Evolutionary conservation across 225 moss, liverwort and hornwort genomes (phyloP), one percentile per base, ranked within the genome.

Genomic region (Ulota crispa): DNA sequence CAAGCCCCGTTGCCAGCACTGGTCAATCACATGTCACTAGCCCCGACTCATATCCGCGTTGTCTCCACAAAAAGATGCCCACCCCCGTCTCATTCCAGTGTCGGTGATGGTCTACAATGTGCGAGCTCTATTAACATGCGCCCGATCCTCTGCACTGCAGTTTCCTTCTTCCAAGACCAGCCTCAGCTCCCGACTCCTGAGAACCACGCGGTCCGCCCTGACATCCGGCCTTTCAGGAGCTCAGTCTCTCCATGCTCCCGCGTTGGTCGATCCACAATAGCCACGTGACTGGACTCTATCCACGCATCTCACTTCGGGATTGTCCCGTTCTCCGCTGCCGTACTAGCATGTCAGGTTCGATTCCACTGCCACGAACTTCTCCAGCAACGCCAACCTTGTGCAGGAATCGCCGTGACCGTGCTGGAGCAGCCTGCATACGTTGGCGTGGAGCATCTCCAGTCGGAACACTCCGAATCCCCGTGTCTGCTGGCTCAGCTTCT

Each of bases 381-480:
- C 88, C 47, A 93, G 70, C 60, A 80, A 77, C 27, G 75, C 62
- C 79, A 93, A 80, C 77, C 93, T 86, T 47, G 68, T 59, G 84
- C 82, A 92, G 18, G 86, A 86, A 57, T 87, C 86, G 34, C 90
- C 88, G 39, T 68, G 72, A 65, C 81, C 83, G 57, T 66, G 82
- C 83, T 91, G 89, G 53, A 94, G 80, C 70, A 88, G 83, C 81
- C 88, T 89, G 83, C 88, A 87, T 42, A 92, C 83, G 59, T 42
- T 84, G 8, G 94, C 93, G 78, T 91, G 89, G n/a, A 94, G 88
- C 86, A 90, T 93, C 86, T 94, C 94, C 77, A 94, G 86, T 77
- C 89, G 88, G 68, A 82, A 87, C 32, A 94, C 91, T 61, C 93
- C 91, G 54, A 84, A 94, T 8, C 93, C 94, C 55, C 86, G 90